Percentiles rank a stretch among this genome's conserved stretches.
Conservation (phyloP, 2,329 filamentous ascomycete species). For the Sordariomycetes sp. region DNA sequence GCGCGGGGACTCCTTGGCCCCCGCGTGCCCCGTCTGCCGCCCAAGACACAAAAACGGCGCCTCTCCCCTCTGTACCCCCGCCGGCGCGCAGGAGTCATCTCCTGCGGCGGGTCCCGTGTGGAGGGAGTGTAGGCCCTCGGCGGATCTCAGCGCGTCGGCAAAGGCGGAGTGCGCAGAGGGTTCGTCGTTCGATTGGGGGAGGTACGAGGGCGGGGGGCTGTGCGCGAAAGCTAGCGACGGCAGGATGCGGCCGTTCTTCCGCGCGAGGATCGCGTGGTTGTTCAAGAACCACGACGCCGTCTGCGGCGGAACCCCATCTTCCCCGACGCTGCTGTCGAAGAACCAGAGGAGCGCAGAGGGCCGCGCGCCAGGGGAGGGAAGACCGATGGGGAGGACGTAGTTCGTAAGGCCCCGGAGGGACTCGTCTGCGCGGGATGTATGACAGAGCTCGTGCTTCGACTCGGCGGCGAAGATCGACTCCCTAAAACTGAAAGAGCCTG, state of each 20-base stretch:
- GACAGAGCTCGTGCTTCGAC: conserved; percentile 17
- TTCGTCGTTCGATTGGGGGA: conserved; percentile 13
- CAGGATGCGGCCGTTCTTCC: conserved; percentile 15
- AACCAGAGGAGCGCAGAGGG: conserved; percentile 51
- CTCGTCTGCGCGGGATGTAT: conserved; percentile 5
- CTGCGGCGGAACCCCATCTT: conserved; percentile 28
- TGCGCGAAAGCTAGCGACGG: conserved; percentile 36
- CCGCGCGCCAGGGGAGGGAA: neutral
- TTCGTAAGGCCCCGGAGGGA: conserved; percentile 25
- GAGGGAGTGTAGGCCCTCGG: conserved; percentile 30
- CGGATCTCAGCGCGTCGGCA: conserved; percentile 33
- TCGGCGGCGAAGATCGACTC: conserved; percentile 15
- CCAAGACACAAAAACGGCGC: conserved; percentile 37
- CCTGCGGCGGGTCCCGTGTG: conserved; percentile 46
- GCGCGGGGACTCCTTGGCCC: conserved; percentile 46
- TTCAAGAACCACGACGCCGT: conserved; percentile 31
- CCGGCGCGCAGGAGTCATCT: conserved; percentile 26
- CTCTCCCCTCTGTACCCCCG: conserved; percentile 24
- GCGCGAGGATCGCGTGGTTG: conserved; percentile 15
- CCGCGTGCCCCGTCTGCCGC: conserved; percentile 56
- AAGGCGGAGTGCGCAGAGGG: conserved; percentile 23
- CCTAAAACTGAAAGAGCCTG: conserved; percentile 50
- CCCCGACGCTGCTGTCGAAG: conserved; percentile 53
- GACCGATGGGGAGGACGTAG: conserved; percentile 28
- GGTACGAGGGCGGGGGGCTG: conserved; percentile 23